Base-by-base conservation (phyloP, 345 rosid species). In the Cardamine chenopodiifolia region DNA sequence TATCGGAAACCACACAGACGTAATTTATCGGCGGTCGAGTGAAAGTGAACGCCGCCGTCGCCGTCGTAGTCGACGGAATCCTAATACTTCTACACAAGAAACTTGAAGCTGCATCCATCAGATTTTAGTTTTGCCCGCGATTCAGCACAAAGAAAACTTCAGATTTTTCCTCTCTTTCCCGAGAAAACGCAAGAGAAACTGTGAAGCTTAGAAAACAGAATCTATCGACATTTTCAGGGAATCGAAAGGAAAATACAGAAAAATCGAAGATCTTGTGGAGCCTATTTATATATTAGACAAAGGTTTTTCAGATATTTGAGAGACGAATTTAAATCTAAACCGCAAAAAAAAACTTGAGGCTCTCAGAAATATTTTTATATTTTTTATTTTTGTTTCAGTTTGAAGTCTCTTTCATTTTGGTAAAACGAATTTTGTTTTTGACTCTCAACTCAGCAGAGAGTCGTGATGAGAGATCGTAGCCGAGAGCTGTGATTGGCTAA, bases 71-170 rank as follows among this genome's bases (percentile, higher is more conserved):
- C 29, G 68, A 74, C 31, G 81, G 82, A 40, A 77, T 77, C 72
- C 76, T 42, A 57, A 82, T 72, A 82, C 85, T 88, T 81, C 84
- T 80, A 60, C 78, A 74, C n/a, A 72, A 60, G 57, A 76, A 68
- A 79, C 82, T 82, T 10, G 89, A 86, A 18, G 82, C 86, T 53
- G 72, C 77, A 32, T 83, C 87, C 86, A 86, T 81, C 61, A 70
- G 83, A 80, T 29, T 67, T n/a, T n/a, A n/a, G n/a, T n/a, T n/a
- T 52, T 34, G 2, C 37, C 8, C 37, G 37, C 10, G 37, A 34
- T 34, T 29, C 25, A 42, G 56, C 6, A 37, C 49, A 23, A 8
- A 44, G 12, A 37, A 23, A 39, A 3, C 20, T 40, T 65, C 13
- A 58, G 62, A 45, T 69, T 40, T 40, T 13, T 40, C 1, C 14